Percentiles rank a stretch among this genome's conserved stretches.
Evolutionary conservation across 306 rosid genomes (phyloP).

Genomic region (Luffa acutangula): DNA sequence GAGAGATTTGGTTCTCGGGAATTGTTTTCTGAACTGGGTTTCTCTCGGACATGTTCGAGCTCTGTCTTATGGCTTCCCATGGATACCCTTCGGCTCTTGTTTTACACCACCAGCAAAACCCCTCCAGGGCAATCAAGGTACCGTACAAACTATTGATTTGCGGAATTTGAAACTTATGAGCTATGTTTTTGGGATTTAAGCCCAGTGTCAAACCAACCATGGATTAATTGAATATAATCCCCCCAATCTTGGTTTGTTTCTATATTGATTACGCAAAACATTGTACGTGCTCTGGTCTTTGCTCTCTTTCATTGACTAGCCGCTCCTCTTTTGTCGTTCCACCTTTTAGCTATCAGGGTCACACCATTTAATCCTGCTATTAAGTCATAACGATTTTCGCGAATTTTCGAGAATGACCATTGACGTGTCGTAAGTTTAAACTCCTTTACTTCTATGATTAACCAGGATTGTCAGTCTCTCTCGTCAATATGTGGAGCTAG

Average conservation of each 20-base stretch:
- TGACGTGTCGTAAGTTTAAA: not conserved
- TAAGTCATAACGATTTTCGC: not conserved
- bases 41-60: slow-evolving; percentile 17
- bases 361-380: not conserved
- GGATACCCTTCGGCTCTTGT: slow-evolving; percentile 45
- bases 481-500: slow-evolving; percentile 29
- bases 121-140: slow-evolving; percentile 37
- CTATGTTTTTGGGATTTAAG: not conserved
- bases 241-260: not conserved
- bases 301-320: not conserved
- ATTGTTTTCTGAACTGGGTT: slow-evolving; percentile 19
- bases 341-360: not conserved
- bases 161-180: not conserved
- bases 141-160: not conserved
- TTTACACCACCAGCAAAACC: slow-evolving; percentile 35
- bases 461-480: slow-evolving; percentile 43
- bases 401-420: not conserved
- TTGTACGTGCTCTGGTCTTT: not conserved
- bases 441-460: slow-evolving; percentile 4
- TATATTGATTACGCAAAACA: not conserved
- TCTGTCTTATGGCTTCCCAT: slow-evolving; percentile 65
- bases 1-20: slow-evolving; percentile 18
- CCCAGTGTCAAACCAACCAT: not conserved
- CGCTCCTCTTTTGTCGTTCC: not conserved
- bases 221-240: not conserved